phyloP scores from a whole-genome alignment of 2,329 filamentous ascomycete species.

The Taxawa tesnikishii region DNA sequence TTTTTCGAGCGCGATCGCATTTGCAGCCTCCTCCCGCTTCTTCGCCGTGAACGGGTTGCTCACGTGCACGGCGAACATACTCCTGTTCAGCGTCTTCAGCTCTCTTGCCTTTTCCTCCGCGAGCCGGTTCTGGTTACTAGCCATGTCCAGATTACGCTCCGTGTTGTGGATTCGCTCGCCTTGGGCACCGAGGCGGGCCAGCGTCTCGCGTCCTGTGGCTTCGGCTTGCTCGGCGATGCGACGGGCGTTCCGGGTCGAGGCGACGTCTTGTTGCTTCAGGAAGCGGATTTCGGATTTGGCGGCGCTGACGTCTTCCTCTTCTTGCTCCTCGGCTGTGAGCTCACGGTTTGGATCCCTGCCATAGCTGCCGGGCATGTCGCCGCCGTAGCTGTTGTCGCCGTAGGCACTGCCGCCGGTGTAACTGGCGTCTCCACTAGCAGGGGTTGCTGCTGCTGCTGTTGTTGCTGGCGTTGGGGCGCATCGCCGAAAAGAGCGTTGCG shows the following conservation, averaged over 20 bases:
- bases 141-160: constrained; percentile 70
- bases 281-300: constrained; percentile 64
- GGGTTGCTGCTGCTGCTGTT: constrained; percentile 14
- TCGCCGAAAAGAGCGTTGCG: constrained; percentile 54
- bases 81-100: constrained; percentile 72
- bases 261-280: constrained; percentile 66
- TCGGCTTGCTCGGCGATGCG: constrained; percentile 56
- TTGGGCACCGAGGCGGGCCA: constrained; percentile 63
- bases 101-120: constrained; percentile 73
- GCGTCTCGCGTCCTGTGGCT: constrained; percentile 57
- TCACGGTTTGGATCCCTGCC: constrained; percentile 37
- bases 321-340: constrained; percentile 69
- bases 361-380: constrained; percentile 10
- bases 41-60: constrained; percentile 51
- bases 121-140: constrained; percentile 56
- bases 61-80: constrained; percentile 62
- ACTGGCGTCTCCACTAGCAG: constrained; percentile 13
- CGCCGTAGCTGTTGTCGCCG: constrained; percentile 2
- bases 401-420: constrained; percentile 15
- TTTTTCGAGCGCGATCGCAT: constrained; percentile 57
- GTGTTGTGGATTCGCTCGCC: constrained; percentile 72
- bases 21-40: constrained; percentile 44
- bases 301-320: constrained; percentile 58
- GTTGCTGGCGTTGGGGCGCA: constrained; percentile 38
- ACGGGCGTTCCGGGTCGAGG: constrained; percentile 58